Conservation (phyloP, 2,329 filamentous ascomycete species). For the Botrytis tulipae region DNA sequence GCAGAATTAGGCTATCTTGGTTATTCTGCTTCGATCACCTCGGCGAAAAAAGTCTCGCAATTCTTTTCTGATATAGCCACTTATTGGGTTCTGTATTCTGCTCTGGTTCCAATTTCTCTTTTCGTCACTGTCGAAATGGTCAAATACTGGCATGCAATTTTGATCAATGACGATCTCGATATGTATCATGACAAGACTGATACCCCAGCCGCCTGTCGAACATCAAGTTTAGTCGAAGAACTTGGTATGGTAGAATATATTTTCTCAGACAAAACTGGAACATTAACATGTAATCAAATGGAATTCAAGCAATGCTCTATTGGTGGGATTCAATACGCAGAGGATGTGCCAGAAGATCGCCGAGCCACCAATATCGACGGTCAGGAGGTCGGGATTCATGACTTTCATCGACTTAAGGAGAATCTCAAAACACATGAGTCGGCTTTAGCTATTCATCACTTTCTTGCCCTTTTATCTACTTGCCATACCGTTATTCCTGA, state of each 20-base stretch:
- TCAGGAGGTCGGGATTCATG: conserved; percentile 67
- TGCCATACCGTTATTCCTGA: conserved; percentile 99
- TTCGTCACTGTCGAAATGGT: conserved; percentile 98
- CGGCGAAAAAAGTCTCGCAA: conserved; percentile 60
- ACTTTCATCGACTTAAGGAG: conserved; percentile 61
- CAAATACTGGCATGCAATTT: conserved; percentile 96
- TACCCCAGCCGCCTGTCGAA: conserved; percentile 92
- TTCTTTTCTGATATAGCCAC: conserved; percentile 96
- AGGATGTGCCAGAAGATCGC: conserved; percentile 87
- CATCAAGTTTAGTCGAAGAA: conserved; percentile 94
- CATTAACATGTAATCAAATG: conserved; percentile 98
- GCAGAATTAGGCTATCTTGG: conserved; percentile 69
- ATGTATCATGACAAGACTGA: conserved; percentile 97
- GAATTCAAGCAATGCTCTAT: conserved; percentile 96
- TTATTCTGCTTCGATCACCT: conserved; percentile 59
- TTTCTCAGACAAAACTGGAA: conserved; percentile 97
- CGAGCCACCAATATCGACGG: conserved; percentile 77
- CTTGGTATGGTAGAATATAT: conserved; percentile 98
- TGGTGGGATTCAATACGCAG: conserved; percentile 88
- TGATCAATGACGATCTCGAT: conserved; percentile 96
- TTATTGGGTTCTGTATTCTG: conserved; percentile 97
- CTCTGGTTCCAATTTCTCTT: conserved; percentile 92
- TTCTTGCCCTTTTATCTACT: conserved; percentile 79
- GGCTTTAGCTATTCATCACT: conserved; percentile 72
- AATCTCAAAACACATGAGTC: conserved; percentile 59